phyloP scores from a whole-genome alignment of 495 filamentous ascomycete species.

The Penicillium chermesinum region DNA sequence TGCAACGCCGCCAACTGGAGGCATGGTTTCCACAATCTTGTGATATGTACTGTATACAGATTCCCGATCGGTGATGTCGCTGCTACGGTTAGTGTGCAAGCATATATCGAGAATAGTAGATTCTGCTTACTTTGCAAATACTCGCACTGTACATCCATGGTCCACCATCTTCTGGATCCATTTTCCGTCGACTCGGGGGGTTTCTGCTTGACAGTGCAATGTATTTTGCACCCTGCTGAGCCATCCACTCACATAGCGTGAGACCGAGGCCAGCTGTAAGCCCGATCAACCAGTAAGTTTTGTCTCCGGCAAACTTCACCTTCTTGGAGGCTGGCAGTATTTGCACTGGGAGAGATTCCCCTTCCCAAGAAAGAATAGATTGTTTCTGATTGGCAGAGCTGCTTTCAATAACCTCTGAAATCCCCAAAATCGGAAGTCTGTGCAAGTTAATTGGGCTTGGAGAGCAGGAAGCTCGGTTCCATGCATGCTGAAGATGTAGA shows the following conservation, averaged over 20 bases:
- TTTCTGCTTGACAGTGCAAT: conserved; percentile 54
- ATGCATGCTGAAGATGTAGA: conserved; percentile 7
- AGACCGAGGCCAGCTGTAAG: conserved; percentile 54
- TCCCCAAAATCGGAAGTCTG: conserved; percentile 1
- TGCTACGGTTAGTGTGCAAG: conserved; percentile 1
- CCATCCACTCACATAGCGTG: conserved; percentile 55
- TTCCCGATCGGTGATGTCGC: conserved; percentile 15
- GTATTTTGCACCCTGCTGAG: conserved; percentile 46
- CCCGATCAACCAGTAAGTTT: conserved; percentile 55
- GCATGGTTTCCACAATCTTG: conserved; percentile 14
- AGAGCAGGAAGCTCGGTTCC: conserved; percentile 4
- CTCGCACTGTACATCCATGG: conserved; percentile 4
- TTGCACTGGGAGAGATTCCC: conserved; percentile 6
- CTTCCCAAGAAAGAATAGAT: conserved; percentile 11
- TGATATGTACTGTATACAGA: conserved; percentile 8
- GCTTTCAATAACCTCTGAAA: conserved; percentile 9
- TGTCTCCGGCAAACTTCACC: conserved; percentile 25
- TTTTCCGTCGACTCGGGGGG: conserved; percentile 42
- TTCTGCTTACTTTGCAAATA: conserved; percentile 3
- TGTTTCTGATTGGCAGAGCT: conserved; percentile 1
- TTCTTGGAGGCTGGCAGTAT: conserved; percentile 13
- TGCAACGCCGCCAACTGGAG: conserved; percentile 52
- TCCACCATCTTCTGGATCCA: conserved; percentile 33
- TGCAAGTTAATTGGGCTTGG: conserved; percentile 6
- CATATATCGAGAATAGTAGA: neutral